Evolutionary conservation across 768 basidiomycete genomes (phyloP).

Genomic region (Mycena kentingensis): DNA sequence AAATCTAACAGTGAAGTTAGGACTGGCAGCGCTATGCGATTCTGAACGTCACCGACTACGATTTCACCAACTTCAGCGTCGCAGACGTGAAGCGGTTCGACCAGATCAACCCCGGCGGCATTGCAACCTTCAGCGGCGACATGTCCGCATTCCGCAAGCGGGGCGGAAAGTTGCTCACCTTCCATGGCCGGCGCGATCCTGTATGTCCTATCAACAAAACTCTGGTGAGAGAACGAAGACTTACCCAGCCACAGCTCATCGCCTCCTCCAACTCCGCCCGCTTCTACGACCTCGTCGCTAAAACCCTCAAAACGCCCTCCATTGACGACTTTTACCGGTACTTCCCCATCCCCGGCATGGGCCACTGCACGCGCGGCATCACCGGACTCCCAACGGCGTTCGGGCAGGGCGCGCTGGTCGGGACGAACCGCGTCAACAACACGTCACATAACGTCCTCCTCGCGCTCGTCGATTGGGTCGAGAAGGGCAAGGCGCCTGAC

Average conservation of each 20-base stretch:
- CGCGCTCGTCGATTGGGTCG: conserved; percentile 15
- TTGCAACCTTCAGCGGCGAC: conserved; percentile 16
- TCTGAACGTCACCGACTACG: neutral
- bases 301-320: conserved; percentile 15
- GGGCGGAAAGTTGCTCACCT: conserved; percentile 28
- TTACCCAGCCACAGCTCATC: conserved; percentile 20
- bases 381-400: conserved; percentile 8
- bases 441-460: conserved; percentile 7
- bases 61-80: conserved; percentile 4
- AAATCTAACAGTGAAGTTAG: too few species aligned
- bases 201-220: neutral
- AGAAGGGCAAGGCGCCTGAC: conserved; percentile 9
- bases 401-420: conserved; percentile 11
- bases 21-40: conserved; percentile 5
- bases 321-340: conserved; percentile 29
- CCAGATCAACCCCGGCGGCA: conserved; percentile 1
- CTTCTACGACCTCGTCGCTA: conserved; percentile 22
- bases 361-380: conserved; percentile 22
- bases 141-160: conserved; percentile 17
- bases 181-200: conserved; percentile 24
- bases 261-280: conserved; percentile 22
- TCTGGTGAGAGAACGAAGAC: too few species aligned
- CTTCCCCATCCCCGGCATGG: conserved; percentile 28
- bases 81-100: neutral
- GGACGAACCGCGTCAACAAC: conserved; percentile 4